Evolutionary conservation across 192 early-diverging fungal genomes (phyloP).

Genomic region (Umbelopsis sp.): DNA sequence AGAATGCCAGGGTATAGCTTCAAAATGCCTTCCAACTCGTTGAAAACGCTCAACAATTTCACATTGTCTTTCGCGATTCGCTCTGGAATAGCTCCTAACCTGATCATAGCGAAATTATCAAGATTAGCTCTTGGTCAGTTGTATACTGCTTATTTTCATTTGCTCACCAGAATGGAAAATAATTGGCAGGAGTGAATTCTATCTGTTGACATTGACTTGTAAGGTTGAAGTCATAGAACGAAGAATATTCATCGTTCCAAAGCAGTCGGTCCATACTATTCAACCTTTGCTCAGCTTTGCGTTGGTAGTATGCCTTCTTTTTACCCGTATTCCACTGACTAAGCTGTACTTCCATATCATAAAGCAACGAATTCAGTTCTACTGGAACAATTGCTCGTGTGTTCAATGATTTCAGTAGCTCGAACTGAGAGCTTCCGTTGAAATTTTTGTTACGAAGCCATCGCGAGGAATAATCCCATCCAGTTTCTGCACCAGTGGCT

Average conservation of each 20-base stretch:
- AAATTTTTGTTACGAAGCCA: conserved; percentile 51
- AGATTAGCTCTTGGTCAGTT: not conserved
- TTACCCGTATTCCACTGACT: conserved; percentile 28
- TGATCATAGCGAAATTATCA: not conserved
- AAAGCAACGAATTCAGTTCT: conserved; percentile 73
- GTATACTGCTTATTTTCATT: not conserved
- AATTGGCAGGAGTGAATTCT: conserved; percentile 49
- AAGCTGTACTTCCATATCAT: conserved; percentile 54
- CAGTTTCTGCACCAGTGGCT: conserved; percentile 71
- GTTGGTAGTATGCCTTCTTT: conserved; percentile 29
- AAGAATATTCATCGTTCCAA: conserved; percentile 47
- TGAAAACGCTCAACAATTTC: conserved; percentile 44
- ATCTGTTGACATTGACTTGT: conserved; percentile 31
- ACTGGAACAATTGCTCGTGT: conserved; percentile 65
- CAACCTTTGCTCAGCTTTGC: conserved; percentile 39
- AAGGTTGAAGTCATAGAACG: conserved; percentile 64
- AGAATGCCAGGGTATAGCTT: conserved; percentile 60
- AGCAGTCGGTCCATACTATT: conserved; percentile 56
- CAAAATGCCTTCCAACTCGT: conserved; percentile 35
- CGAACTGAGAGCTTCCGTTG: conserved; percentile 10
- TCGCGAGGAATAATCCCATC: conserved; percentile 72
- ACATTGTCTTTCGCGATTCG: conserved; percentile 20
- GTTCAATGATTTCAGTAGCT: conserved; percentile 53
- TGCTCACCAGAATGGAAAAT: conserved; percentile 70
- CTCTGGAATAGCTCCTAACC: conserved; percentile 31